Conservation (phyloP, 1,139 yeast species). For the Taiozyma onychis region DNA sequence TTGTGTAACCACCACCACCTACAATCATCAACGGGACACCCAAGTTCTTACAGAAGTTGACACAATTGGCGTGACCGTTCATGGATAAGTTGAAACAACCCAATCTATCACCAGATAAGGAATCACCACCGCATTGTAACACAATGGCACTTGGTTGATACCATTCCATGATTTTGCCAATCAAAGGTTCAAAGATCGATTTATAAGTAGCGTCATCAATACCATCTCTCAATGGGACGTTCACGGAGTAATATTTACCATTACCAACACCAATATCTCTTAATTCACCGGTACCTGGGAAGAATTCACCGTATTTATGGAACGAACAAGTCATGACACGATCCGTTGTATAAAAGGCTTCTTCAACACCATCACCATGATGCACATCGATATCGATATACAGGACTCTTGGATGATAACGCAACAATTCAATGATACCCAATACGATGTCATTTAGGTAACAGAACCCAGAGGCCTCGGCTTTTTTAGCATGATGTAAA, state of each 20-base stretch:
- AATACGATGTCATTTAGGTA: conserved; percentile 86
- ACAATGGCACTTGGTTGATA: conserved; percentile 92
- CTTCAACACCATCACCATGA: conserved; percentile 99
- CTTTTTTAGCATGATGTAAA: conserved; percentile 92
- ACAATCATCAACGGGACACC: conserved; percentile 86
- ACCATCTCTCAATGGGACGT: conserved; percentile 89
- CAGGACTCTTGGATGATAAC: conserved; percentile 93
- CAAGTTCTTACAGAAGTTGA: conserved; percentile 79
- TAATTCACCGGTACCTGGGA: conserved; percentile 93
- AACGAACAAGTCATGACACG: conserved; percentile 97
- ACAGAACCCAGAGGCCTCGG: conserved; percentile 95
- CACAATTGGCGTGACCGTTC: conserved; percentile 95
- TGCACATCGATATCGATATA: conserved; percentile 95
- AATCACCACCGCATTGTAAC: conserved; percentile 91
- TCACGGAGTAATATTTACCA: conserved; percentile 82
- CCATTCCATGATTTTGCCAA: conserved; percentile 81
- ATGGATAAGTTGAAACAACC: conserved; percentile 92
- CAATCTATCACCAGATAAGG: conserved; percentile 82
- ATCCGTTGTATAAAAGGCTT: conserved; percentile 94
- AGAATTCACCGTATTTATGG: conserved; percentile 94
- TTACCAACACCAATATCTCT: conserved; percentile 86
- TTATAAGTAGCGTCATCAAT: conserved; percentile 87
- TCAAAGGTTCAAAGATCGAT: conserved; percentile 82
- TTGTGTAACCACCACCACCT: conserved; percentile 98
- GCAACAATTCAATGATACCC: conserved; percentile 80